A percentile compares a stretch with the other conserved stretches of the same genome.
Conservation (phyloP, 1,139 yeast species). For the Lodderomyces oxycetoniae region DNA sequence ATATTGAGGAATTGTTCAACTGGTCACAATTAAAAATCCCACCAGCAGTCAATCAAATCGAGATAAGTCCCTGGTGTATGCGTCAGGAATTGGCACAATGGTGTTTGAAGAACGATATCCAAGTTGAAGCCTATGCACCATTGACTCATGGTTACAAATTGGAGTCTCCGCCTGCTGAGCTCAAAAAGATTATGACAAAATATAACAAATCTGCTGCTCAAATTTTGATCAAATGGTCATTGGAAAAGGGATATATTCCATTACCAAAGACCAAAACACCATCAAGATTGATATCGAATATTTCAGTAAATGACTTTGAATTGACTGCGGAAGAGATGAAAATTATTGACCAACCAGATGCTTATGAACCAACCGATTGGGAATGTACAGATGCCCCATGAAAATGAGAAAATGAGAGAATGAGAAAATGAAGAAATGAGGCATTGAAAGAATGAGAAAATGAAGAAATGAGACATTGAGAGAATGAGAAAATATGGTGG, state of each 20-base stretch:
- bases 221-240: constrained; percentile 34
- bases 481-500: neutral
- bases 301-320: constrained; percentile 46
- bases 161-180: constrained; percentile 6
- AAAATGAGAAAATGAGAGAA: neutral
- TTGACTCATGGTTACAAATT: constrained; percentile 35
- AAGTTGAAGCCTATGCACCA: constrained; percentile 39
- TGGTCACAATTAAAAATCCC: constrained; percentile 49
- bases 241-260: constrained; percentile 41
- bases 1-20: constrained; percentile 50
- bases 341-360: constrained; percentile 31
- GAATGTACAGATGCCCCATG: constrained; percentile 57
- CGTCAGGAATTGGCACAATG: constrained; percentile 55
- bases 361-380: constrained; percentile 70
- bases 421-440: neutral
- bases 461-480: neutral
- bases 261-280: constrained; percentile 32
- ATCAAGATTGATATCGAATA: constrained; percentile 27
- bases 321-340: constrained; percentile 43
- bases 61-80: constrained; percentile 76
- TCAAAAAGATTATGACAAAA: constrained; percentile 20
- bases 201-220: constrained; percentile 29
- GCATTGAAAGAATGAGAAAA: neutral
- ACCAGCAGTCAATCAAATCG: constrained; percentile 65
- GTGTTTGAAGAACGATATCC: constrained; percentile 35